phyloP scores from a whole-genome alignment of 805 yeast genomes.

The Barnettozyma pratensis region DNA sequence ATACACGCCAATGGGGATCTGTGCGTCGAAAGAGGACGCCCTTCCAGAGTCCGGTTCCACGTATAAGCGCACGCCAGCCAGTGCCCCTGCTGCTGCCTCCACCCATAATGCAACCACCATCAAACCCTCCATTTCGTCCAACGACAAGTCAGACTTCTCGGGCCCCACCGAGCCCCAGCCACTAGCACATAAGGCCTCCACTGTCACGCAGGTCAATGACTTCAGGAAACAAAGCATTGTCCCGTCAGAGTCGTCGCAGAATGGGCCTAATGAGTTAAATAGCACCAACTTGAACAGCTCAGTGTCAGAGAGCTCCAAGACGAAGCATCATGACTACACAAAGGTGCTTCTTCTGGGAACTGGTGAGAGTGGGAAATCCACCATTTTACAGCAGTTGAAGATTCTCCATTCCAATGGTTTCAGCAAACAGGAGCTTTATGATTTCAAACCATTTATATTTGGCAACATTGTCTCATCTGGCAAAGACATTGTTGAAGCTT shows the following conservation, averaged over 20 bases:
- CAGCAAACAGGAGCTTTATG: slow-evolving; percentile 54
- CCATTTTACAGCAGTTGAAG: slow-evolving; percentile 40
- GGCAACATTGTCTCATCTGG: slow-evolving; percentile 76
- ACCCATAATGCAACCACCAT: too few relatives aligned
- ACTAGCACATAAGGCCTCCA: background rate
- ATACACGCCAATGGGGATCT: slow-evolving; percentile 14
- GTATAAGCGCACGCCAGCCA: slow-evolving; percentile 2
- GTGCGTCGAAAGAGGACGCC: slow-evolving; percentile 19
- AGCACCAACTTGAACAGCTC: slow-evolving; percentile 1
- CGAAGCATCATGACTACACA: slow-evolving; percentile 40
- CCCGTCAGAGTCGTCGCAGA: background rate
- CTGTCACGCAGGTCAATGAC: background rate
- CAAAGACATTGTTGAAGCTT: slow-evolving; percentile 62
- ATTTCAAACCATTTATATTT: slow-evolving; percentile 74
- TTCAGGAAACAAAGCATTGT: background rate
- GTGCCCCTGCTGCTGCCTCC: too few relatives aligned
- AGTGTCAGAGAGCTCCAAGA: background rate
- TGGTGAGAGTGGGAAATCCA: slow-evolving; percentile 53
- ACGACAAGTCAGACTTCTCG: slow-evolving; percentile 8
- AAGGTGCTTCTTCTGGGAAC: slow-evolving; percentile 81
- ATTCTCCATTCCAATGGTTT: slow-evolving; percentile 38
- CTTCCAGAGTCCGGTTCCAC: background rate
- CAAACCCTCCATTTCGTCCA: slow-evolving; percentile 5
- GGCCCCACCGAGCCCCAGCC: background rate
- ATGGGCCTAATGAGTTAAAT: background rate